A percentile compares a stretch with the other conserved stretches of the same genome.
Evolutionary conservation across 2,329 filamentous ascomycete species (phyloP).

Genomic region (Neobulgaria alba): DNA sequence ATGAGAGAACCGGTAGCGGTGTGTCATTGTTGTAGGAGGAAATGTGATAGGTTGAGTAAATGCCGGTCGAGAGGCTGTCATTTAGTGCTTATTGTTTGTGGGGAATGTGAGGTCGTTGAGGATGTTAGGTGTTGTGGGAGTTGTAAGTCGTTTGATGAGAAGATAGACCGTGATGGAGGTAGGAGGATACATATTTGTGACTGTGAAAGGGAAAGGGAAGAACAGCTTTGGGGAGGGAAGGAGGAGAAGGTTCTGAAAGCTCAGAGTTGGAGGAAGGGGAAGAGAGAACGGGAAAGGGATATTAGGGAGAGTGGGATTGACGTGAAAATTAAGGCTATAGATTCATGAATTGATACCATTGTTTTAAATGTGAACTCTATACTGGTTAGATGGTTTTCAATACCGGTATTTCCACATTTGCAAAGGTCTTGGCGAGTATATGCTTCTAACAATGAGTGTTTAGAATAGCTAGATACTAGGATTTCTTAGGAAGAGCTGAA

Average conservation of each 20-base stretch:
- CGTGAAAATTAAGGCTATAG: too few relatives aligned
- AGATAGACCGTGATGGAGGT: neutral
- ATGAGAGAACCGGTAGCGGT: constrained; percentile 22
- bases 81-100: constrained; percentile 27
- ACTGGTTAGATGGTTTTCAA: too few relatives aligned
- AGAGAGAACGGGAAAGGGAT: neutral
- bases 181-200: constrained; percentile 19
- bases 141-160: constrained; percentile 19
- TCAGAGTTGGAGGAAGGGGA: constrained; percentile 12
- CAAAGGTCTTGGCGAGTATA: too few relatives aligned
- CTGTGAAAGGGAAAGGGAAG: constrained; percentile 26
- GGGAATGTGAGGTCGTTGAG: constrained; percentile 17
- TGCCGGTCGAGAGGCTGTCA: constrained; percentile 25
- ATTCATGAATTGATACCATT: too few relatives aligned
- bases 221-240: constrained; percentile 23
- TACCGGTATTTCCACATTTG: too few relatives aligned
- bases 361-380: too few relatives aligned
- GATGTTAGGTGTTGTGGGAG: constrained; percentile 23
- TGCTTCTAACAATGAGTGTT: too few relatives aligned
- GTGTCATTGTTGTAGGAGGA: constrained; percentile 22
- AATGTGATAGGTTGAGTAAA: constrained; percentile 25
- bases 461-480: too few relatives aligned
- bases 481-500: too few relatives aligned
- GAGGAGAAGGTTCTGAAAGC: constrained; percentile 11
- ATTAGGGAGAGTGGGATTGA: constrained; percentile 11